Evolutionary conservation across 257 asterid genomes (phyloP).

Genomic region (Solanum tacnaense): DNA sequence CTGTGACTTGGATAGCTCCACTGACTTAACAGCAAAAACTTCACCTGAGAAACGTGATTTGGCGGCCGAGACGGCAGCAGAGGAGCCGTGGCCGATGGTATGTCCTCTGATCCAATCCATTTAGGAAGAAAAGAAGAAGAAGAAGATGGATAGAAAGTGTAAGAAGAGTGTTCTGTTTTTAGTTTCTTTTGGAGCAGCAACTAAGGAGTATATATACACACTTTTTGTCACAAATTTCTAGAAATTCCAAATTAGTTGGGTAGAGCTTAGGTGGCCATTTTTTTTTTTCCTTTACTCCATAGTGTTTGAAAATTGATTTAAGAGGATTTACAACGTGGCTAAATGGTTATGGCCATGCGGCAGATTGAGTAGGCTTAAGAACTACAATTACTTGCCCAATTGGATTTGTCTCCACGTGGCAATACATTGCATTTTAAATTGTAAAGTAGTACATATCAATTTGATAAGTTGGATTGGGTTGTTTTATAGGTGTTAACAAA

Average conservation of each 20-base stretch:
- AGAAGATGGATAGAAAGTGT: too few relatives aligned
- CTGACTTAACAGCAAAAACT: slow-evolving; percentile 54
- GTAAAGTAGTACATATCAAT: neutral
- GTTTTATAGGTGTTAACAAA: neutral
- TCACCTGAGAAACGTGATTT: slow-evolving; percentile 20
- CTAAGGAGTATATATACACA: too few relatives aligned
- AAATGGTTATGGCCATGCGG: slow-evolving; percentile 11
- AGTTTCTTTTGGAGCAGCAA: too few relatives aligned
- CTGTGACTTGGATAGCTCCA: slow-evolving; percentile 30
- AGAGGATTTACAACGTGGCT: slow-evolving; percentile 39
- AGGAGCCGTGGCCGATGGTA: slow-evolving; percentile 57
- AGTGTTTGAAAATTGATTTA: slow-evolving; percentile 22
- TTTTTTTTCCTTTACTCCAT: neutral
- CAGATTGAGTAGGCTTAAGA: slow-evolving; percentile 13
- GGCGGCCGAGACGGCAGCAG: slow-evolving; percentile 58
- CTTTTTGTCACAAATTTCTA: neutral
- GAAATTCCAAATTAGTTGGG: slow-evolving; percentile 49
- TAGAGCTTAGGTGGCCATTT: slow-evolving; percentile 11
- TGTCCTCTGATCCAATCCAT: slow-evolving; percentile 79
- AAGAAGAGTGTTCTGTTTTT: too few relatives aligned
- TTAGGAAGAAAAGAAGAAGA: neutral
- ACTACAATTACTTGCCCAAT: slow-evolving; percentile 15
- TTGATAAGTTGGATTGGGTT: neutral
- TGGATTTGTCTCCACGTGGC: slow-evolving; percentile 17
- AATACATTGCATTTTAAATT: neutral